Evolutionary conservation across 495 filamentous ascomycete genomes (phyloP), one percentile per base, ranked within the genome.

Genomic region (Astrocystis sublimbata): DNA sequence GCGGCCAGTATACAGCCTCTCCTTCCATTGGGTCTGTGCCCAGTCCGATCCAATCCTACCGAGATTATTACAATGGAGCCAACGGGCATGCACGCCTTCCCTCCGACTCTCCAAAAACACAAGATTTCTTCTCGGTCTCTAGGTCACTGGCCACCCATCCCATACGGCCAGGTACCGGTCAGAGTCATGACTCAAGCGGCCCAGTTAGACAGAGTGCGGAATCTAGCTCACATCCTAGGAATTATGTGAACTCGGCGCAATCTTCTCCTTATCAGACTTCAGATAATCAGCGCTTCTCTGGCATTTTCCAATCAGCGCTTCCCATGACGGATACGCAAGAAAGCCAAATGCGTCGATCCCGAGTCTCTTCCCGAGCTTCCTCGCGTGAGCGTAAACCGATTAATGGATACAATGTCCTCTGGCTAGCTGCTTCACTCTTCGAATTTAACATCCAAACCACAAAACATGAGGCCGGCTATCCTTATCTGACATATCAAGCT

Each of bases 361-460:
- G 71, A 66, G 65, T 70, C 13, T 75, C 80, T 23, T 84, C 82
- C 41, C 70, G 82, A 45, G 76, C 78, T 19, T 85, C 82, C 26
- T 82, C 80, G 13, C 70, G 75, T 10, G 81, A 84, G 63, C 73
- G 82, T 12, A 73, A 74, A 35, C 65, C 69, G 8, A 72, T 69
- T 6, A 68, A 72, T 17, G 77, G 76, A 30, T 83, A 83, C 61
- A 84, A 74, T 30, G 73, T 85, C 4, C 77, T 99, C 30, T 99
- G 97, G 80, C 80, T 97, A 9, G 96, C 92, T 13, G 94, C 96
- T 10, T 94, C 90, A 66, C 82, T 98, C 15, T 98, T 96, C 70
- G 92, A 97, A 68, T 99, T 98, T 75, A 93, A 96, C 71, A 97
- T 98, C 61, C 90, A 93, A 64, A 90, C 89, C 30, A 88, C 90